Evolutionary conservation across 2,329 filamentous ascomycete genomes (phyloP), one percentile per base, ranked within the genome.

Genomic region (Seiridium unicorne): DNA sequence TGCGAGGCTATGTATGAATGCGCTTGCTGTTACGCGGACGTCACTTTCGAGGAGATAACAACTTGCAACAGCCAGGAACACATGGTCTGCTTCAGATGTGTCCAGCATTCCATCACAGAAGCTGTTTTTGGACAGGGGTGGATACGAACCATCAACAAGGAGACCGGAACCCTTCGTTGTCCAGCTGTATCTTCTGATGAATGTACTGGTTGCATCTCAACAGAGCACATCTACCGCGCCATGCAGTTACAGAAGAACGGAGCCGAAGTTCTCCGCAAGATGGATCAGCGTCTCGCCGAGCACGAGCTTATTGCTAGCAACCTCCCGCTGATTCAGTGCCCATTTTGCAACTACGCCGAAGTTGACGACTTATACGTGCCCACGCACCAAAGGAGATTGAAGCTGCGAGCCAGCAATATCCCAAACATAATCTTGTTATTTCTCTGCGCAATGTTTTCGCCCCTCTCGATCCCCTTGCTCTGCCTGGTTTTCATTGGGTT

Each of bases 71-170:
- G 80, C 38, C 81, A 84, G 3, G 87, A 85, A 1, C 91, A 95
- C 75, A 84, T 91, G 70, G 81, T 94, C 58, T 95, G 91, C 76
- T 89, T 93, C 74, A 85, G 85, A 51, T 98, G 95, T 74, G 88
- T 98, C 55, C 89, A 89, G 64, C 87, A 90, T 64, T 89, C 93
- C 9, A 84, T 94, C 61, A 90, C 89, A 55, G 94, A 98, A 72
- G 93, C 93, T 2, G 79, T 98, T 0, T 98, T 96, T 71, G 95
- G 95, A 0, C 95, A 98, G 73, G 92, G 92, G 57, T 97, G 94
- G 92, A 85, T 87, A 55, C 88, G 90, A 61, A 95, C 86, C 68
- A 89, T 97, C 66, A 84, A 95, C 70, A 75, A 85, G 35, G 82
- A 87, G 61, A 85, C 82, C 44, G 90, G 90, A 44, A 93, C 92